Percentiles rank a stretch among this genome's conserved stretches.
Conservation (phyloP, 768 basidiomycete species). For the Calocybe indica region DNA sequence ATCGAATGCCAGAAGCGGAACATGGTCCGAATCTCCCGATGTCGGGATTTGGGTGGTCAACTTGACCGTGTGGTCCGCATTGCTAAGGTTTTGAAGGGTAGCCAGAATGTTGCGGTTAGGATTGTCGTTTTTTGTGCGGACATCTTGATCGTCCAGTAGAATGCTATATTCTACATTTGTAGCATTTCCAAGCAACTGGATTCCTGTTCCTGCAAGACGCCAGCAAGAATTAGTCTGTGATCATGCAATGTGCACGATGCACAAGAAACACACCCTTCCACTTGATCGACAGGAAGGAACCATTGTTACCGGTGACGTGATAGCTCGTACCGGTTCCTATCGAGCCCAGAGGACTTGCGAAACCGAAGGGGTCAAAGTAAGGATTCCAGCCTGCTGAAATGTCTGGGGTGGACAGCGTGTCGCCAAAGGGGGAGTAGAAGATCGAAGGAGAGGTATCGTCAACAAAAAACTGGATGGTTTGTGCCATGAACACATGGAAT, state of each 20-base stretch:
- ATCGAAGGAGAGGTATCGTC: constrained; percentile 66
- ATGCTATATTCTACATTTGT: constrained; percentile 39
- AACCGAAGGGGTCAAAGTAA: constrained; percentile 48
- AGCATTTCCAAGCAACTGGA: constrained; percentile 52
- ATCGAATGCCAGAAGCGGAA: constrained; percentile 48
- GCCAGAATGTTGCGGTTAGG: constrained; percentile 38
- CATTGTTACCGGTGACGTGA: constrained; percentile 58
- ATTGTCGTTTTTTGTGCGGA: constrained; percentile 17
- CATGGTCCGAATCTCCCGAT: constrained; percentile 14
- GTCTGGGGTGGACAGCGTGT: constrained; percentile 45
- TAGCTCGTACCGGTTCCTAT: constrained; percentile 49
- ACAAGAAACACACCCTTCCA: constrained; percentile 54
- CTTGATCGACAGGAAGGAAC: constrained; percentile 46
- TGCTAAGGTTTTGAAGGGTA: constrained; percentile 37
- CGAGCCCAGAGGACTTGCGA: constrained; percentile 30
- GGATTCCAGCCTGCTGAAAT: constrained; percentile 64
- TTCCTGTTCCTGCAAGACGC: constrained; percentile 48
- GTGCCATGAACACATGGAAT: constrained; percentile 11
- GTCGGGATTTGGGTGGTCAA: constrained; percentile 25
- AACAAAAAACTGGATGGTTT: constrained; percentile 23
- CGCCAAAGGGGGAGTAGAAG: constrained; percentile 53
- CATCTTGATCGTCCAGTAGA: constrained; percentile 41
- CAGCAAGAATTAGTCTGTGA: background rate
- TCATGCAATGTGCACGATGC: background rate
- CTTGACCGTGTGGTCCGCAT: constrained; percentile 48